phyloP scores from a whole-genome alignment of 352 stramenopile species.

The Saprolegnia parasitica region DNA sequence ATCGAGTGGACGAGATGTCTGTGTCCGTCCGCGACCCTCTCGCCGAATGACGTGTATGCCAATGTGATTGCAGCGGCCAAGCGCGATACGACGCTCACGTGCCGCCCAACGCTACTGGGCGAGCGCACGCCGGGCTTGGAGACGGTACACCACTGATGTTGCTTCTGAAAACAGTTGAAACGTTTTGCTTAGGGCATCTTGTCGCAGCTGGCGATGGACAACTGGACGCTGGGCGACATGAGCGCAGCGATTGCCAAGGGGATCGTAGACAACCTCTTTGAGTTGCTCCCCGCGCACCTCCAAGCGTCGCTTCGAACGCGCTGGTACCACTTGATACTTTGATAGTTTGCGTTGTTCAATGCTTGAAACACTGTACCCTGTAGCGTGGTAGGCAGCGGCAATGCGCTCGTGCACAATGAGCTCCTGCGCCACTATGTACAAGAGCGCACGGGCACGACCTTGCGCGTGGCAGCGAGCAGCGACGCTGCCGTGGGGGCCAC shows the following conservation, averaged over 20 bases:
- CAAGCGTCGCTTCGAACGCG: conserved; percentile 29
- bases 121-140: conserved; percentile 39
- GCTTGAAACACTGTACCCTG: conserved; percentile 5
- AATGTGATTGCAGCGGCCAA: conserved; percentile 53
- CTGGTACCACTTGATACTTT: background rate
- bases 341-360: conserved; percentile 7
- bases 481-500: conserved; percentile 3
- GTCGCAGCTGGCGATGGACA: conserved; percentile 47
- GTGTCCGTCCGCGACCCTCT: background rate
- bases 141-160: background rate
- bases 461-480: background rate
- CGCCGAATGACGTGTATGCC: conserved; percentile 36
- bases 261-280: conserved; percentile 65
- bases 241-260: conserved; percentile 57
- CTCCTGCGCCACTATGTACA: conserved; percentile 52
- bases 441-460: background rate
- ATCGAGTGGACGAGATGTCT: conserved; percentile 45
- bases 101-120: conserved; percentile 62
- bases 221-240: conserved; percentile 69
- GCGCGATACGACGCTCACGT: conserved; percentile 48
- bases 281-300: conserved; percentile 54
- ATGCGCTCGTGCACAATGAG: conserved; percentile 58
- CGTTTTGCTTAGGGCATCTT: conserved; percentile 36
- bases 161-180: background rate
- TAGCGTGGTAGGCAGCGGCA: conserved; percentile 72